These are phyloP conservation scores for Chlorella sorokiniana DNA, from an alignment of 139 green algal genomes.

Conservation along the genomic window DNA sequence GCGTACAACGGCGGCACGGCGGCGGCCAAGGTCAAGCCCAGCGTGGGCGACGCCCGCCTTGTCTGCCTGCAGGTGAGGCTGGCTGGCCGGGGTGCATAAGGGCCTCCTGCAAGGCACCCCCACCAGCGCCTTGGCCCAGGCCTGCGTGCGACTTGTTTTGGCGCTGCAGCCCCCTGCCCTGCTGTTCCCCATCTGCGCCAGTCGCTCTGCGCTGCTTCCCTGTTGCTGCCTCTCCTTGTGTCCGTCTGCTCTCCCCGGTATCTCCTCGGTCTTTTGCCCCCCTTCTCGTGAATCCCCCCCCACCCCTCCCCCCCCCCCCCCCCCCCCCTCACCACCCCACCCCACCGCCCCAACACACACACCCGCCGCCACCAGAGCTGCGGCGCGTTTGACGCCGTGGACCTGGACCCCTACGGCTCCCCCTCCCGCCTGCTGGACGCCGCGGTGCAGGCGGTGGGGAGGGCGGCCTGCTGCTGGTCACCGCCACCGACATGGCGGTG, in stretches of 20 bases:
- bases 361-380: constrained; percentile 38
- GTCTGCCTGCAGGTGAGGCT: constrained; percentile 74
- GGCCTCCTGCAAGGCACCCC: neutral
- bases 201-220: too few species aligned
- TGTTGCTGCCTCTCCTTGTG: too few species aligned
- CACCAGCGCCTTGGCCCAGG: too few species aligned
- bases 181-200: too few species aligned
- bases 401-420: constrained; percentile 97
- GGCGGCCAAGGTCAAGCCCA: constrained; percentile 55
- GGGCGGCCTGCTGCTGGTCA: constrained; percentile 93
- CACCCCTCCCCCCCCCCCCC: neutral
- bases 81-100: neutral
- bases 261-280: too few species aligned
- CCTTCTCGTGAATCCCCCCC: too few species aligned
- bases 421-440: constrained; percentile 89
- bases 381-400: constrained; percentile 85
- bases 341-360: neutral
- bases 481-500: constrained; percentile 98
- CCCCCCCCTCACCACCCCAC: too few species aligned
- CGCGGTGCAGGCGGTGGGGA: constrained; percentile 86
- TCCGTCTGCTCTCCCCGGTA: too few species aligned
- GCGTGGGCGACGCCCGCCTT: constrained; percentile 78
- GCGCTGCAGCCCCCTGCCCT: too few species aligned
- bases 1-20: constrained; percentile 72
- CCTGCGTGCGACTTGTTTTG: neutral